Base-by-base conservation (phyloP, 352 stramenopile genomes). In the Phytophthora citricola region DNA sequence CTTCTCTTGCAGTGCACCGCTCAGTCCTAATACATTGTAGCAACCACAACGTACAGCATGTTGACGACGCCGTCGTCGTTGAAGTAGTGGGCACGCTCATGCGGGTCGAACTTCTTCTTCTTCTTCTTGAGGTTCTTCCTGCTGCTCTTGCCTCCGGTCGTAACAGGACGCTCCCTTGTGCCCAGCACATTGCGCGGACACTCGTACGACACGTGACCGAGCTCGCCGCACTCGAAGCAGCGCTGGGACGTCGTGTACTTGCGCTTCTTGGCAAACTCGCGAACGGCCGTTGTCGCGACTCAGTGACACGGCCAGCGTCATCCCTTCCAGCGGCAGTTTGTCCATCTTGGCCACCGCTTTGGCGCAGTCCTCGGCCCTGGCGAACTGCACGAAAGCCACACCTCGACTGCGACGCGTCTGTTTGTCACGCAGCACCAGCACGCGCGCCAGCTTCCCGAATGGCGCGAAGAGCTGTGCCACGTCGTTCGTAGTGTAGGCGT, bases 371-470 rank as follows among this genome's bases (percentile, higher is more conserved):
- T 87, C 78, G 12, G 71, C 59, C n/a, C 76, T 71, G 5, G 87
- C 84, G 66, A 94, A 96, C 69, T 96, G 89, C 57, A 96, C 82
- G 51, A 94, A 96, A 15, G 87, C 89, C 14, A 96, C 89, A 24
- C 89, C 89, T 14, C 80, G 81, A 69, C 82, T 92, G 32, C 78
- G 74, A 15, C 87, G 81, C 14, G 83, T 95, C 67, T 84, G 60
- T 52, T 87, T 88, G 56, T 96, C 85, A 1, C 85, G 83, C 55
- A 94, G 62, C 17, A 96, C 80, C 51, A 89, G 85, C 41, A 93
- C 85, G 20, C 84, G 81, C 43, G 88, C 86, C 47, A 94, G 69
- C 63, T 84, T 86, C 8, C 88, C 85, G 63, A 91, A 93, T 4
- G 75, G 81, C 17, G 76, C 75, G 54, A 95, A 96, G 17, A 96